A percentile compares a stretch with the other conserved stretches of the same genome.
phyloP scores from a whole-genome alignment of 2,329 filamentous ascomycete species.

The Talaromyces sp. region DNA sequence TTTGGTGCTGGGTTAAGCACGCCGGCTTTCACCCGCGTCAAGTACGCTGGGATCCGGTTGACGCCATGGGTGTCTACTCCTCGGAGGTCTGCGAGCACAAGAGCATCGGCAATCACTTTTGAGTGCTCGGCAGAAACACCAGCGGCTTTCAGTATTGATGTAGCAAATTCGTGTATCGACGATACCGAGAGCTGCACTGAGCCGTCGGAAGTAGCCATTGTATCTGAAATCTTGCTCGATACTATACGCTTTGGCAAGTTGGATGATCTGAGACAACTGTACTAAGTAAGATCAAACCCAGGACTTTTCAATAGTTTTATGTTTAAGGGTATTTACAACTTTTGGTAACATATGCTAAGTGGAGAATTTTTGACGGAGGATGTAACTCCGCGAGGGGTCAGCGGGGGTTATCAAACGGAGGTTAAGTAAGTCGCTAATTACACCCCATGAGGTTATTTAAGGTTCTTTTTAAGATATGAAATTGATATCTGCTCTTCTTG shows the following conservation, averaged over 20 bases:
- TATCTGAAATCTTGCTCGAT: background rate
- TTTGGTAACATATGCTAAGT: background rate
- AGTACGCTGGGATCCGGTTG: constrained; percentile 19
- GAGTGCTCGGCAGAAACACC: background rate
- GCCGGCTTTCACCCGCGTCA: constrained; percentile 17
- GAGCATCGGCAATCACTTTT: constrained; percentile 12
- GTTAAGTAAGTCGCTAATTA: background rate
- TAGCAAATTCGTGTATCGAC: background rate
- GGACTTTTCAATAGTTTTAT: background rate
- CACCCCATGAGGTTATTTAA: background rate
- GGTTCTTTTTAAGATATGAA: background rate
- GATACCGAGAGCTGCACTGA: background rate
- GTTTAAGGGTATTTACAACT: background rate
- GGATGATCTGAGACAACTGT: background rate
- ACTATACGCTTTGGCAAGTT: background rate
- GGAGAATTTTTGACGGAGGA: background rate
- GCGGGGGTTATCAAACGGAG: background rate
- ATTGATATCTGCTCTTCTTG: background rate
- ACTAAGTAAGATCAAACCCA: background rate
- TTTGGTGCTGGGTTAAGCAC: constrained; percentile 16
- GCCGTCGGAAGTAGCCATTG: background rate
- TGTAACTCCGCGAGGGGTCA: background rate
- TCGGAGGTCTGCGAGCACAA: constrained; percentile 21
- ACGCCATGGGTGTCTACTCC: constrained; percentile 24
- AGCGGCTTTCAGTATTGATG: background rate